Conservation (phyloP, 2,329 filamentous ascomycete species). For the Zymoseptoria tritici region DNA sequence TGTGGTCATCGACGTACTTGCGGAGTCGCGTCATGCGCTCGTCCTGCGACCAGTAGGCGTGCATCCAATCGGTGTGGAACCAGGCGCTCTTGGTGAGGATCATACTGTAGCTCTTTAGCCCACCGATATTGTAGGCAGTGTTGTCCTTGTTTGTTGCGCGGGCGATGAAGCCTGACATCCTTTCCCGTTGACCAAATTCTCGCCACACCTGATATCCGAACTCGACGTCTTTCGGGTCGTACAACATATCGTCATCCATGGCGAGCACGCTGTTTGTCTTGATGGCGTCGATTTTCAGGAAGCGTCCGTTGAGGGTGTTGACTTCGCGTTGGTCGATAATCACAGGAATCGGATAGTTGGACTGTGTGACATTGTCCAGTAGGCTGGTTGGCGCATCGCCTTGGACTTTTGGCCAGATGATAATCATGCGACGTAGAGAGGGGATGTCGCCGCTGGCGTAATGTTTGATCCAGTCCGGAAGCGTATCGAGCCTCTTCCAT, state of each 20-base stretch:
- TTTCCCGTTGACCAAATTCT: neutral
- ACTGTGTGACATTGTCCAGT: neutral
- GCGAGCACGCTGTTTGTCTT: neutral
- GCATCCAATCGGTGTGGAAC: neutral
- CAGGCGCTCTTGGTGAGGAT: neutral
- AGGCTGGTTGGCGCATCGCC: neutral
- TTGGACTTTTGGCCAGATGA: constrained; percentile 1
- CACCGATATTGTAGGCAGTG: neutral
- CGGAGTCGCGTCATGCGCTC: neutral
- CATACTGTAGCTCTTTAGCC: neutral
- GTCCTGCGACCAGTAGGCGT: neutral
- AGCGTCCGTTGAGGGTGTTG: neutral
- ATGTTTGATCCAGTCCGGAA: constrained; percentile 1
- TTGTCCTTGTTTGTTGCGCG: neutral
- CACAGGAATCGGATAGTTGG: neutral
- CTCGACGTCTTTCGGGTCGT: neutral
- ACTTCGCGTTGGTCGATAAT: neutral
- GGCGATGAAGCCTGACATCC: neutral
- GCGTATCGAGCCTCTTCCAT: neutral
- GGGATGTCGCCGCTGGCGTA: constrained; percentile 1
- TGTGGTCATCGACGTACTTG: neutral
- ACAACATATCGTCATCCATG: neutral
- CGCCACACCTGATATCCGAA: neutral
- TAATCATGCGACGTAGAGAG: neutral
- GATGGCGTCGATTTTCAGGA: neutral